These are phyloP conservation scores for Fusarium paranaense DNA, from an alignment of 2,329 filamentous ascomycete species.

Conservation along the genomic window DNA sequence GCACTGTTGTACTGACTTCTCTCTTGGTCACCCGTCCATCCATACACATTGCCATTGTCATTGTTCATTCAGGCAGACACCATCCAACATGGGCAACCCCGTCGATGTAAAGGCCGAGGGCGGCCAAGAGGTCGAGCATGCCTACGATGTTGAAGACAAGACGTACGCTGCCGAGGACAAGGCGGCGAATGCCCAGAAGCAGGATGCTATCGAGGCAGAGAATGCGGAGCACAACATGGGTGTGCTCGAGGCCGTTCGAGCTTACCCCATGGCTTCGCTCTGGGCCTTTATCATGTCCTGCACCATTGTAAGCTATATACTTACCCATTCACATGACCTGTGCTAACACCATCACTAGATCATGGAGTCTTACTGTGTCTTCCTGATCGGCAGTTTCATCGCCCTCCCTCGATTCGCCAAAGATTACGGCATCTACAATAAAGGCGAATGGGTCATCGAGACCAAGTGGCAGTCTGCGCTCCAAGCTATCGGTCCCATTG, in stretches of 20 bases:
- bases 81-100: constrained; percentile 32
- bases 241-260: constrained; percentile 52
- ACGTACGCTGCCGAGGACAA: constrained; percentile 36
- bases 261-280: constrained; percentile 57
- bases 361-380: constrained; percentile 64
- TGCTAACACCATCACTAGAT: constrained; percentile 48
- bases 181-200: constrained; percentile 24
- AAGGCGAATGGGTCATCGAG: constrained; percentile 48
- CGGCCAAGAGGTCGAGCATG: constrained; percentile 23
- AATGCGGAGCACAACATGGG: constrained; percentile 56
- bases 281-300: constrained; percentile 64
- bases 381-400: constrained; percentile 60
- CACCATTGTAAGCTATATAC: constrained; percentile 56
- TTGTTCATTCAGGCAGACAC: constrained; percentile 12
- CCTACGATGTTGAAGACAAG: constrained; percentile 30
- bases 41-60: constrained; percentile 15
- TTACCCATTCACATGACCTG: neutral
- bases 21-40: neutral
- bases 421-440: constrained; percentile 50
- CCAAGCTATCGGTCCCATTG: constrained; percentile 49
- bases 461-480: constrained; percentile 56
- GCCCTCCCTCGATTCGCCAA: constrained; percentile 54
- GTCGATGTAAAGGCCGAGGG: constrained; percentile 22
- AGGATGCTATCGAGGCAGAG: constrained; percentile 49
- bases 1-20: neutral